Evolutionary conservation across 345 rosid species (phyloP), one percentile per base, ranked within the genome.

Genomic region (Nasturtium officinale): DNA sequence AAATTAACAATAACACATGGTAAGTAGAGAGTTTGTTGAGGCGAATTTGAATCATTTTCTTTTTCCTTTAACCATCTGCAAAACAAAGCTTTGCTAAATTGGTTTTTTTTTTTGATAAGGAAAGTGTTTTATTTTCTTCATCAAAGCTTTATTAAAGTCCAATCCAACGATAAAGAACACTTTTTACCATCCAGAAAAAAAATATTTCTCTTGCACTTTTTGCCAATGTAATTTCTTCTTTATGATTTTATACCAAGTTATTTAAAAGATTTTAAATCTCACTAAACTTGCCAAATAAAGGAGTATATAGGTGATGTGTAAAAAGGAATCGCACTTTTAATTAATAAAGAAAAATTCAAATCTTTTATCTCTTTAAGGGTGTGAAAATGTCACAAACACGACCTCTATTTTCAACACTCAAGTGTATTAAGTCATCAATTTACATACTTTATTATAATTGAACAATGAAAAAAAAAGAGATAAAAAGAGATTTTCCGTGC

Each of bases 61-160:
- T 74, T 71, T 75, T 29, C 62, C 68, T 67, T 75, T 67, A 67
- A 75, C 73, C 67, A 59, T 75, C 78, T 67, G 8, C 62, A 75
- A 75, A 59, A 51, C n/a, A 15, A 52, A 74, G 35, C 42, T 58
- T 58, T 33, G 26, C 33, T 32, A 7, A 55, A 55, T 11, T 37
- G 42, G 28, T 26, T 26, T 26, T 26, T n/a, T n/a, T n/a, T n/a
- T n/a, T n/a, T n/a, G n/a, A n/a, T n/a, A n/a, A n/a, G n/a, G n/a
- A 9, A 57, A 57, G 25, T 43, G 20, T 45, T n/a, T 45, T 6
- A 6, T n/a, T n/a, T 45, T 45, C 50, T 45, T 45, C 50, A n/a
- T n/a, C 9, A n/a, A 57, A 45, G 29, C 55, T 64, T 73, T 54
- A 16, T 46, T 33, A 65, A 65, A 65, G 67, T 21, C 66, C 61